A percentile compares a stretch with the other conserved stretches of the same genome.
Evolutionary conservation across 1,284 basidiomycete genomes (phyloP).

Genomic region (Naganishia sp.): DNA sequence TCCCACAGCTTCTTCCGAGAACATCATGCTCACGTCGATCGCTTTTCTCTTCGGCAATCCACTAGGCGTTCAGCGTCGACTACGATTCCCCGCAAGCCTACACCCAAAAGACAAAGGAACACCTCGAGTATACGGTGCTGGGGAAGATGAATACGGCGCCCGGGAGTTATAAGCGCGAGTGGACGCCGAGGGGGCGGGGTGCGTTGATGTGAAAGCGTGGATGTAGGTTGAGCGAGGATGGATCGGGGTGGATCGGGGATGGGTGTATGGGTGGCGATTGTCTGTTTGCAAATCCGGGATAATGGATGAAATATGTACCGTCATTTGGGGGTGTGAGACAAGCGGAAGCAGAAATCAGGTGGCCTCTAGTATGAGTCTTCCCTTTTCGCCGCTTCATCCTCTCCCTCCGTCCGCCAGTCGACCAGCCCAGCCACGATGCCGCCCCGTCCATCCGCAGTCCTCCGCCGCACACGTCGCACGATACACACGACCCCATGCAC

Average conservation of each 20-base stretch:
- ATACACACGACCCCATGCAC: not conserved
- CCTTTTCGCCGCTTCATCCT: no score
- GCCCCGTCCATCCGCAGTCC: not conserved
- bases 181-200: constrained; percentile 24
- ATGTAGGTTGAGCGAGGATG: not conserved
- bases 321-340: not conserved
- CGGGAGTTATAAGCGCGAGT: constrained; percentile 24
- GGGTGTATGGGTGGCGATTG: not conserved
- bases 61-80: constrained; percentile 27
- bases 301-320: not conserved
- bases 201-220: constrained; percentile 6
- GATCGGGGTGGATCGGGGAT: not conserved
- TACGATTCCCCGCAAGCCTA: constrained; percentile 29
- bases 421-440: not conserved
- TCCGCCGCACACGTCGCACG: not conserved
- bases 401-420: no score
- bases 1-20: not conserved
- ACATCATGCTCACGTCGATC: not conserved
- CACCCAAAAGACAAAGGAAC: constrained; percentile 28
- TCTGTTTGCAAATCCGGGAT: not conserved
- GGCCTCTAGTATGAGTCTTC: no score
- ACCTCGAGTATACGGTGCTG: constrained; percentile 31
- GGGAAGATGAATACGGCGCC: constrained; percentile 29
- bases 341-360: no score
- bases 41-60: not conserved